These are phyloP conservation scores for Trichoderma sp. DNA, from an alignment of 2,329 filamentous ascomycete species.

Conservation along the genomic window DNA sequence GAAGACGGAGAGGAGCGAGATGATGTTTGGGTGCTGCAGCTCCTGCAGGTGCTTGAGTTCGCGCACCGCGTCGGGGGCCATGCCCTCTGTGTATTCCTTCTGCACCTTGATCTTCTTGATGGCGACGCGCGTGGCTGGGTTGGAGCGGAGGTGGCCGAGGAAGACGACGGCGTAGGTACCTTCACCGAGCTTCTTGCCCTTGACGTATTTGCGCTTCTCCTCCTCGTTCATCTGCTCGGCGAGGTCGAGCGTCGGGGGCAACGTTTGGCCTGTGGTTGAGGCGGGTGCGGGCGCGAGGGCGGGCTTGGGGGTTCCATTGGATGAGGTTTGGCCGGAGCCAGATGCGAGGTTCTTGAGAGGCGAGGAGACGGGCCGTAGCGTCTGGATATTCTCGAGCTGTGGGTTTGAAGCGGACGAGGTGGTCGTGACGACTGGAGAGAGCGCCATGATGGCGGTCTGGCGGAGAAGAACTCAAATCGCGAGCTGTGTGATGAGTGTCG, in stretches of 20 bases:
- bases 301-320: constrained; percentile 48
- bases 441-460: constrained; percentile 41
- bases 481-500: neutral
- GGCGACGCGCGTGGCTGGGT: constrained; percentile 76
- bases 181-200: constrained; percentile 91
- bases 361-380: constrained; percentile 41
- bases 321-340: constrained; percentile 42
- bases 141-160: constrained; percentile 74
- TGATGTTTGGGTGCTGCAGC: constrained; percentile 92
- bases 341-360: constrained; percentile 46
- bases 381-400: constrained; percentile 38
- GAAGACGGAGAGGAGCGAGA: constrained; percentile 89
- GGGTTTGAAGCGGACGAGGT: constrained; percentile 27
- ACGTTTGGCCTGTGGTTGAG: constrained; percentile 28
- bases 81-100: constrained; percentile 83
- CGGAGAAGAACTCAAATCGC: neutral
- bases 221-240: constrained; percentile 81
- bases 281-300: constrained; percentile 31
- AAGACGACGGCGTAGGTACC: constrained; percentile 98
- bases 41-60: constrained; percentile 96
- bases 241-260: constrained; percentile 54
- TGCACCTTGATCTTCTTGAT: constrained; percentile 93
- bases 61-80: constrained; percentile 91
- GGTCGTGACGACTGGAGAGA: constrained; percentile 47
- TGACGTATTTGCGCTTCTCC: constrained; percentile 85